These are phyloP conservation scores for Xylaria arbuscula DNA, from an alignment of 2,329 filamentous ascomycete species.

Conservation along the genomic window DNA sequence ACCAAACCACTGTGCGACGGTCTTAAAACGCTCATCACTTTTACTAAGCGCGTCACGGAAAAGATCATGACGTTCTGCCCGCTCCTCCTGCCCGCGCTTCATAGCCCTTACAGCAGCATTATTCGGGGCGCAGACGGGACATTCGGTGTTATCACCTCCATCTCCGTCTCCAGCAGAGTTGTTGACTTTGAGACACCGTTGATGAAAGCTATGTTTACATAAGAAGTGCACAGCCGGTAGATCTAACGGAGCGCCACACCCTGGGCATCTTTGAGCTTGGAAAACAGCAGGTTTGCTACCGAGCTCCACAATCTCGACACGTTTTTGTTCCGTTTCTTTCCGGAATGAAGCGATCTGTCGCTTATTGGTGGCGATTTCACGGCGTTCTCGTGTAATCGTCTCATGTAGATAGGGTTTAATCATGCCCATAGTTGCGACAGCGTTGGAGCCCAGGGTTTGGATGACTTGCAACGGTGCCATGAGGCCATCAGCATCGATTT, in stretches of 20 bases:
- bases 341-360: constrained; percentile 86
- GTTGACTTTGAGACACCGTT: constrained; percentile 78
- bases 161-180: constrained; percentile 47
- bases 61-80: constrained; percentile 86
- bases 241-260: constrained; percentile 82
- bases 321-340: constrained; percentile 82
- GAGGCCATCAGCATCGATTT: constrained; percentile 88
- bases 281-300: constrained; percentile 86
- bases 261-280: constrained; percentile 87
- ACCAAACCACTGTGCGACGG: constrained; percentile 94
- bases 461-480: constrained; percentile 98
- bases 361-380: constrained; percentile 84
- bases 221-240: constrained; percentile 94
- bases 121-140: constrained; percentile 83
- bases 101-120: constrained; percentile 93
- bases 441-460: constrained; percentile 77
- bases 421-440: constrained; percentile 95
- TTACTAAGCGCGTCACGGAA: constrained; percentile 82
- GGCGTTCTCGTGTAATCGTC: constrained; percentile 88
- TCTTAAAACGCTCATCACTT: constrained; percentile 87
- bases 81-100: constrained; percentile 85
- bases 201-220: constrained; percentile 97
- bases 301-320: constrained; percentile 80
- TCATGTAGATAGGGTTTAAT: constrained; percentile 91
- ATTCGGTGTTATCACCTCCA: constrained; percentile 75